Evolutionary conservation across 2,329 filamentous ascomycete genomes (phyloP).

Genomic region (Venturia aucupariae): DNA sequence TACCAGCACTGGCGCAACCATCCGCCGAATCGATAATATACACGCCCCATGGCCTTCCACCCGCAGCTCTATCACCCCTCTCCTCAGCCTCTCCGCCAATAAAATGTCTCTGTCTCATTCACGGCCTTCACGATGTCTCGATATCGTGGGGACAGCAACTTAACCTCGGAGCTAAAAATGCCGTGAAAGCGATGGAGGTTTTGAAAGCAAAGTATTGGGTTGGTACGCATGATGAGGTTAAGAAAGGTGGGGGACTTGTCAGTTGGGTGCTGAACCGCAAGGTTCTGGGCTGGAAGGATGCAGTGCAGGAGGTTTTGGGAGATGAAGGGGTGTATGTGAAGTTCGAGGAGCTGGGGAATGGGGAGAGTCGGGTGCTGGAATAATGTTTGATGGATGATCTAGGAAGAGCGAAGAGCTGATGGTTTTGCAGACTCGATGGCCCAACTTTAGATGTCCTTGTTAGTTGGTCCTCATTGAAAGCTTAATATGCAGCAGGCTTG

Average conservation of each 20-base stretch:
- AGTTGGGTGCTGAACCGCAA: conserved; percentile 39
- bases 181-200: conserved; percentile 44
- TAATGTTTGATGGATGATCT: background rate
- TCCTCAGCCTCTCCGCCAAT: conserved; percentile 37
- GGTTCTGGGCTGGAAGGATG: conserved; percentile 35
- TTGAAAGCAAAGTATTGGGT: conserved; percentile 54
- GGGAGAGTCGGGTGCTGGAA: conserved; percentile 16
- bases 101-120: conserved; percentile 48
- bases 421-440: too few species aligned
- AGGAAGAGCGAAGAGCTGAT: background rate
- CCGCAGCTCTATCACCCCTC: conserved; percentile 37
- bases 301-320: conserved; percentile 30
- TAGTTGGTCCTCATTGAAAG: too few species aligned
- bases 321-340: conserved; percentile 29
- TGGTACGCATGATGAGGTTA: conserved; percentile 56
- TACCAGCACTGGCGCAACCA: conserved; percentile 19
- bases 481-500: too few species aligned
- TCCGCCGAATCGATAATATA: conserved; percentile 51
- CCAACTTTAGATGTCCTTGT: too few species aligned
- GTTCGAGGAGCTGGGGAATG: conserved; percentile 34
- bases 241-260: conserved; percentile 49
- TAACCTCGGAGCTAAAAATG: conserved; percentile 56
- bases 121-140: conserved; percentile 55
- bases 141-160: conserved; percentile 44
- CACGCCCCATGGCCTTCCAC: conserved; percentile 53